phyloP scores from a whole-genome alignment of 805 yeast species.

The Zygosaccharomyces rouxii region DNA sequence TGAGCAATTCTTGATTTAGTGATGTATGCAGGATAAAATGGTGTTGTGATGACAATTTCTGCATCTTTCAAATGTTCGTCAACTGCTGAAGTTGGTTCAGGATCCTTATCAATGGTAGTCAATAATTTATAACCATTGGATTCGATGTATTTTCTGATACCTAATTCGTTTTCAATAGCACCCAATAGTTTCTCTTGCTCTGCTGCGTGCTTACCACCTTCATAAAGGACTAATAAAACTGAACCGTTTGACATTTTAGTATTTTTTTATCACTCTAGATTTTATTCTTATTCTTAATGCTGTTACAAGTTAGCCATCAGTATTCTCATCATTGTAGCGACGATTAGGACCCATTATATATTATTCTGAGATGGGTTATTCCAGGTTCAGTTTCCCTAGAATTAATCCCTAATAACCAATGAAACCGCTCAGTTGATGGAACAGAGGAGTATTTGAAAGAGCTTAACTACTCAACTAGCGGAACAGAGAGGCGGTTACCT shows the following conservation, averaged over 20 bases:
- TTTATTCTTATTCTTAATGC: background rate
- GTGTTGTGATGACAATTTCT: slow-evolving; percentile 74
- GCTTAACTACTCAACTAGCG: background rate
- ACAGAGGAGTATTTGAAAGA: background rate
- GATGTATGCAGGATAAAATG: slow-evolving; percentile 78
- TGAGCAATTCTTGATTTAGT: slow-evolving; percentile 59
- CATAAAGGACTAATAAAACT: slow-evolving; percentile 55
- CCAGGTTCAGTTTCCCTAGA: background rate
- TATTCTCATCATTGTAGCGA: background rate
- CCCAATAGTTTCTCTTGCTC: slow-evolving; percentile 63
- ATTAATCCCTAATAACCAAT: background rate
- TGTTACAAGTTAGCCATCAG: background rate
- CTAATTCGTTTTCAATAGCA: slow-evolving; percentile 70
- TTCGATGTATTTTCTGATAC: slow-evolving; percentile 61
- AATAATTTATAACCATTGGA: slow-evolving; percentile 61
- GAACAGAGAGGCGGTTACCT: background rate
- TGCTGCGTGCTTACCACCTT: slow-evolving; percentile 53
- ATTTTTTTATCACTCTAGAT: too few relatives aligned
- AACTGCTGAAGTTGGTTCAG: slow-evolving; percentile 49
- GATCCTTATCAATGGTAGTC: slow-evolving; percentile 64
- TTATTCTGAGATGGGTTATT: background rate
- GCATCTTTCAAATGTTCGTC: slow-evolving; percentile 67
- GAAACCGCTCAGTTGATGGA: background rate
- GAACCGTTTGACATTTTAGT: slow-evolving; percentile 23
- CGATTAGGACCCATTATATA: background rate